Evolutionary conservation across 1,284 basidiomycete species (phyloP).

Genomic region (Xerocomus amazonicus): DNA sequence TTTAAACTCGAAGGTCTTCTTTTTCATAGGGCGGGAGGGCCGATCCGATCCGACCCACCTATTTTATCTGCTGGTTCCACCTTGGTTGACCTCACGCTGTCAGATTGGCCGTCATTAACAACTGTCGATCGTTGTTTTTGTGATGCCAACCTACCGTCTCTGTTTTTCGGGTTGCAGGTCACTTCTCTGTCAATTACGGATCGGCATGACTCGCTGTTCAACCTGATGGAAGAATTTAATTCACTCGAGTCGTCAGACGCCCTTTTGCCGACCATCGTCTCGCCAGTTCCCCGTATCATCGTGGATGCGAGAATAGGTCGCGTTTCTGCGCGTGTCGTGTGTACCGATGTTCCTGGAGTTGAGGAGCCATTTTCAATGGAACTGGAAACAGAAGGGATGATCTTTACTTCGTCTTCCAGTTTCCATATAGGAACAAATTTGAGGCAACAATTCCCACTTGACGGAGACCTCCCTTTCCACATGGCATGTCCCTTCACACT

Average conservation of each 20-base stretch:
- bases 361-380: conserved; percentile 49
- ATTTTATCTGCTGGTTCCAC: conserved; percentile 45
- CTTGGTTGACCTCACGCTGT: conserved; percentile 43
- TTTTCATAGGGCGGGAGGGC: conserved; percentile 25
- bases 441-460: conserved; percentile 11
- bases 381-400: conserved; percentile 47
- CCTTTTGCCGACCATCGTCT: conserved; percentile 32
- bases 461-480: conserved; percentile 35
- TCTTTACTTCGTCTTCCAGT: conserved; percentile 36
- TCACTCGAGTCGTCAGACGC: conserved; percentile 19
- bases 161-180: conserved; percentile 50
- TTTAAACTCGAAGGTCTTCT: conserved; percentile 39
- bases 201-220: conserved; percentile 47
- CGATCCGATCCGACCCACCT: conserved; percentile 30
- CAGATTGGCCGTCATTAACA: conserved; percentile 53
- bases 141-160: conserved; percentile 56
- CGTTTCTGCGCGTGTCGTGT: conserved; percentile 47
- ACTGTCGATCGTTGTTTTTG: conserved; percentile 40
- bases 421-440: conserved; percentile 27
- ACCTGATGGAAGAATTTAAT: conserved; percentile 29
- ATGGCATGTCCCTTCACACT: conserved; percentile 37
- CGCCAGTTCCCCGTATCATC: conserved; percentile 50
- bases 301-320: conserved; percentile 48
- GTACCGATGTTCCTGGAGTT: conserved; percentile 34
- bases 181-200: conserved; percentile 49